Base-by-base conservation (phyloP, 768 basidiomycete species). In the Termitomyces titanicus region DNA sequence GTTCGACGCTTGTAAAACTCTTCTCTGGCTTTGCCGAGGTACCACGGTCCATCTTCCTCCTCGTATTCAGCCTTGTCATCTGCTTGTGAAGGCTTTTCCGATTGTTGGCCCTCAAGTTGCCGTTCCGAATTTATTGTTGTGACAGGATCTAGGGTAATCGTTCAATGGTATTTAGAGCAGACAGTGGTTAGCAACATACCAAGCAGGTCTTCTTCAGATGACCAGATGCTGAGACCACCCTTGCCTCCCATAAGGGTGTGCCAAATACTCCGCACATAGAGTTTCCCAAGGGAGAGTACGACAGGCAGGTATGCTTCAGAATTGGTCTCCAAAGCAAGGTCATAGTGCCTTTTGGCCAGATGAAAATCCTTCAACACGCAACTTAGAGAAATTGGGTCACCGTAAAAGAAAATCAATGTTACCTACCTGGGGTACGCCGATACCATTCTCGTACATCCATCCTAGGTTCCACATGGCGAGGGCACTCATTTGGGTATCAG, bases 371-470 rank as follows among this genome's bases (percentile, higher is more conserved):
- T 61, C 13, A 18, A 49, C 31, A 44, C 35, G 27, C 43, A 31
- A 15, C 8, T 50, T 34, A 45, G 63, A 27, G 53, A n/a, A n/a
- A n/a, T n/a, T n/a, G n/a, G n/a, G n/a, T n/a, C n/a, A n/a, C n/a
- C 2, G 40, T 9, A 31, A 13, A 27, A n/a, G 22, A 42, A 48
- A 35, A 18, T 27, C 29, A 11, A 29, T 43, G 6, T 45, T 24
- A 9, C 22, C 58, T 58, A 91, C 92, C 79, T 90, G 88, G 24
- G 89, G 84, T 0, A 98, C 92, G 2, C 97, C 97, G 20, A 91
- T 69, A 0, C 97, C 97, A 63, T 94, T 92, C 73, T 98, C 96
- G 68, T 98, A 98, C 97, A 98, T 98, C 92, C 92, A 98, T 1
- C 96, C 97, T 11, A 98, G 73, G 65, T 98, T 97, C 94, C 94